Conservation (phyloP, 108 stramenopile species). For the Cyclotella baltica region DNA sequence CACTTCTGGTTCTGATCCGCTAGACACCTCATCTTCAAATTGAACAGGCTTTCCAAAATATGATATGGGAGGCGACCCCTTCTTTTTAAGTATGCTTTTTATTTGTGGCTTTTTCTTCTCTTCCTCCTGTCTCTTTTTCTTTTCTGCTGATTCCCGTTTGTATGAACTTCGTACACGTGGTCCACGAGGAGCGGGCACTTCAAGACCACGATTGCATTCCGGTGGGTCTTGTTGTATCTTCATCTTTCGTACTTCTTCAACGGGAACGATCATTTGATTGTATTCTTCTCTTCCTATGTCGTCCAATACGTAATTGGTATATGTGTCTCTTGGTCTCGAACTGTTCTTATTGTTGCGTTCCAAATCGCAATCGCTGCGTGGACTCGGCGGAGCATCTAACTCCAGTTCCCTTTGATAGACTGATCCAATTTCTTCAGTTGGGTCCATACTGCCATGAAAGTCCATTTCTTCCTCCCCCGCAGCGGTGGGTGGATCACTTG, state of each 20-base stretch:
- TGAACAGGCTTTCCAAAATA: constrained; percentile 38
- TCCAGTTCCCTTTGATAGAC: constrained; percentile 17
- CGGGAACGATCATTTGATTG: neutral
- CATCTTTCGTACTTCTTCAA: neutral
- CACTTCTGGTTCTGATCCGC: constrained; percentile 42
- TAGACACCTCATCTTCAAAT: constrained; percentile 2
- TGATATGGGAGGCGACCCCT: constrained; percentile 26
- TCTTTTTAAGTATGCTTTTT: constrained; percentile 33
- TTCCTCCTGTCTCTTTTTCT: constrained; percentile 9
- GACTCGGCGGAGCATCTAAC: constrained; percentile 29
- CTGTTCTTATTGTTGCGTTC: neutral
- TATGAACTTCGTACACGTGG: constrained; percentile 10
- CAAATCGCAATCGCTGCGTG: neutral
- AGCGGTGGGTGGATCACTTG: constrained; percentile 9
- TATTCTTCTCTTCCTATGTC: constrained; percentile 11
- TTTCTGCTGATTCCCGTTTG: neutral
- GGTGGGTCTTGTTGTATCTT: constrained; percentile 19
- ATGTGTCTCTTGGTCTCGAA: neutral
- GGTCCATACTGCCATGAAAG: neutral
- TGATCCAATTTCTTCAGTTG: constrained; percentile 18
- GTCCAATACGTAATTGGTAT: constrained; percentile 25
- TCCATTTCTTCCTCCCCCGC: neutral
- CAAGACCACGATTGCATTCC: constrained; percentile 5
- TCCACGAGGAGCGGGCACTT: constrained; percentile 5
- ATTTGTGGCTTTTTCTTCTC: constrained; percentile 17